Percentiles rank a stretch among this genome's conserved stretches.
Conservation (phyloP, 768 basidiomycete species). For the Crassisporium funariophilum region DNA sequence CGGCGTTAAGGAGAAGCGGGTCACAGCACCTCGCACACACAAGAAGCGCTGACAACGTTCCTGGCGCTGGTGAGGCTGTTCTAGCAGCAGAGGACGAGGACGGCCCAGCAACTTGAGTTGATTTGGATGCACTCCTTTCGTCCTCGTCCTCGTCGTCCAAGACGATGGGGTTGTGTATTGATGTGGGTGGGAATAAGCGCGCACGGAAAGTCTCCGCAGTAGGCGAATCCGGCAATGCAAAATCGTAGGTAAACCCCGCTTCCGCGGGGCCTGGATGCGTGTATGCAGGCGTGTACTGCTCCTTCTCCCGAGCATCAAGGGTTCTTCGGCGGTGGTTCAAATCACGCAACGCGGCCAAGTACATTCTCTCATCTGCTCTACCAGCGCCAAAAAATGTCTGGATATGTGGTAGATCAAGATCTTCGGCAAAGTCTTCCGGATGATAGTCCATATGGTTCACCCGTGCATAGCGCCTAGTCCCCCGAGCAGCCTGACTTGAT, state of each 20-base stretch:
- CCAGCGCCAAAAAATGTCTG: no score
- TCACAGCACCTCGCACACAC: constrained; percentile 71
- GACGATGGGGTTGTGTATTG: constrained; percentile 46
- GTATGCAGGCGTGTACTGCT: constrained; percentile 57
- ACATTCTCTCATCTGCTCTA: no score
- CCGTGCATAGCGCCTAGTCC: no score
- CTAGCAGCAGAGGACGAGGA: constrained; percentile 6
- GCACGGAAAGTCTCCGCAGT: constrained; percentile 19
- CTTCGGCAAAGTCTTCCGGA: no score
- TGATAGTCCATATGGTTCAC: no score
- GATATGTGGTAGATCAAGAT: no score
- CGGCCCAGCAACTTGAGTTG: constrained; percentile 1
- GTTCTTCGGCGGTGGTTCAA: background rate
- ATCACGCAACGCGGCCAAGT: background rate
- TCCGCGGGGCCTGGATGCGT: constrained; percentile 62
- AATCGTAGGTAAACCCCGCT: constrained; percentile 72
- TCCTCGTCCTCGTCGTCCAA: constrained; percentile 41
- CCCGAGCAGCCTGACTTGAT: constrained; percentile 1
- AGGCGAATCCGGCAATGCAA: constrained; percentile 45
- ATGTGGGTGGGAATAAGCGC: constrained; percentile 29
- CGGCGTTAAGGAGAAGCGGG: constrained; percentile 58
- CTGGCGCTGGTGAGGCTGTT: constrained; percentile 9
- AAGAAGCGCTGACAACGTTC: constrained; percentile 44
- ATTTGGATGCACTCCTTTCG: constrained; percentile 6
- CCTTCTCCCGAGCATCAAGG: constrained; percentile 19